Percentiles rank a stretch among this genome's conserved stretches.
phyloP scores from a whole-genome alignment of 176 grass and related monocot genomes.

The Hordeum marinum region DNA sequence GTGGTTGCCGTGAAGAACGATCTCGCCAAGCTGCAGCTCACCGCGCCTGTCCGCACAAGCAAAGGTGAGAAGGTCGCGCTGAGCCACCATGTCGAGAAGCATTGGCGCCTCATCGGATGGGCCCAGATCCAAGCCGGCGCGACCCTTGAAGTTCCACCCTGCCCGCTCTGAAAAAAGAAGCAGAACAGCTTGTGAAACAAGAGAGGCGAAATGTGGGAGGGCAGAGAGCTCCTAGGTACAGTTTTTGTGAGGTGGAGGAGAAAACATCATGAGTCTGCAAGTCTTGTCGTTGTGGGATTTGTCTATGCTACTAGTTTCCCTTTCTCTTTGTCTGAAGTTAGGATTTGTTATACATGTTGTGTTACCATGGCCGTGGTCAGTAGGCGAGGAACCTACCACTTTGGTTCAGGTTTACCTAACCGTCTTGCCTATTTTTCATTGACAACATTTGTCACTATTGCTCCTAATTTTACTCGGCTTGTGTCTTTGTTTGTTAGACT shows the following conservation, averaged over 20 bases:
- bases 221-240: constrained; percentile 21
- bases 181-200: neutral
- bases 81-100: constrained; percentile 75
- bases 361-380: neutral
- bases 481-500: neutral
- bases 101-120: constrained; percentile 96
- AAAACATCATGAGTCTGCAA: constrained; percentile 39
- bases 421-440: neutral
- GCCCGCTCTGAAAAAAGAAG: constrained; percentile 37
- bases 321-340: neutral
- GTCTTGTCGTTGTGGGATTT: neutral
- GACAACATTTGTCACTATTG: neutral
- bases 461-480: neutral
- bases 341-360: neutral
- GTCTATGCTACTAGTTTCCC: neutral
- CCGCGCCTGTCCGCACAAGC: constrained; percentile 79
- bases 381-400: neutral
- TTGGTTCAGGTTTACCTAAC: neutral
- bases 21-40: constrained; percentile 81
- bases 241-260: constrained; percentile 36
- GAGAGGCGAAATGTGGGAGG: neutral
- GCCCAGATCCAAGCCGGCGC: constrained; percentile 75
- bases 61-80: constrained; percentile 87
- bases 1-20: constrained; percentile 80
- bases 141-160: constrained; percentile 55